Percentiles rank a stretch among this genome's conserved stretches.
Conservation (phyloP, 177 flowering plant species). For the Telopea speciosissima region DNA sequence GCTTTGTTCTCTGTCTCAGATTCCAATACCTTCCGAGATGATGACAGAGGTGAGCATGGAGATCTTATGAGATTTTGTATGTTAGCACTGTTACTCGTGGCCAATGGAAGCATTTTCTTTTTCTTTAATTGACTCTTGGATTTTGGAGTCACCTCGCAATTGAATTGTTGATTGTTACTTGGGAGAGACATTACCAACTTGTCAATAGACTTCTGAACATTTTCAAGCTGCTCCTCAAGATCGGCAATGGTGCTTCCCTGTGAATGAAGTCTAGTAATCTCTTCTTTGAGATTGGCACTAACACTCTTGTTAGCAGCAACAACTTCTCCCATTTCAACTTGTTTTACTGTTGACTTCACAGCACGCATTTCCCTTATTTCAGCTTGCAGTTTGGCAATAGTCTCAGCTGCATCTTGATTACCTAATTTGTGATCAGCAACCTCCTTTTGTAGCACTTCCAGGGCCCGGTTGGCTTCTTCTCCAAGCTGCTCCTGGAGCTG, state of each 20-base stretch:
- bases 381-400: slow-evolving; percentile 89
- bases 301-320: slow-evolving; percentile 56
- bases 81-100: slow-evolving; percentile 60
- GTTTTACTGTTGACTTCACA: slow-evolving; percentile 33
- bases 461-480: slow-evolving; percentile 91
- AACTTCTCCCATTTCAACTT: slow-evolving; percentile 40
- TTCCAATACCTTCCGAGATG: slow-evolving; percentile 55
- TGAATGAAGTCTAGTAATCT: slow-evolving; percentile 92
- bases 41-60: slow-evolving; percentile 84
- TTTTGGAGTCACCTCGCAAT: slow-evolving; percentile 37
- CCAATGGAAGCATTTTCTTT: slow-evolving; percentile 76
- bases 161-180: slow-evolving; percentile 33
- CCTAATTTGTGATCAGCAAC: slow-evolving; percentile 92
- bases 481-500: slow-evolving; percentile 97
- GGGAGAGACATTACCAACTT: slow-evolving; percentile 88
- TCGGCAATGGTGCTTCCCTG: slow-evolving; percentile 94
- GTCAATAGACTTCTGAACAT: slow-evolving; percentile 92
- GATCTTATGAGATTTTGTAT: slow-evolving; percentile 56
- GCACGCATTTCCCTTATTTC: slow-evolving; percentile 86
- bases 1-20: slow-evolving; percentile 69
- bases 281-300: slow-evolving; percentile 87
- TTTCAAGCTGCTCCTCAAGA: slow-evolving; percentile 94
- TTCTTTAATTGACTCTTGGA: slow-evolving; percentile 49
- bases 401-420: slow-evolving; percentile 98
- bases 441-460: slow-evolving; percentile 93